Conservation (phyloP, 140 eudicot genomes). For the Erigeron philadelphicus region DNA sequence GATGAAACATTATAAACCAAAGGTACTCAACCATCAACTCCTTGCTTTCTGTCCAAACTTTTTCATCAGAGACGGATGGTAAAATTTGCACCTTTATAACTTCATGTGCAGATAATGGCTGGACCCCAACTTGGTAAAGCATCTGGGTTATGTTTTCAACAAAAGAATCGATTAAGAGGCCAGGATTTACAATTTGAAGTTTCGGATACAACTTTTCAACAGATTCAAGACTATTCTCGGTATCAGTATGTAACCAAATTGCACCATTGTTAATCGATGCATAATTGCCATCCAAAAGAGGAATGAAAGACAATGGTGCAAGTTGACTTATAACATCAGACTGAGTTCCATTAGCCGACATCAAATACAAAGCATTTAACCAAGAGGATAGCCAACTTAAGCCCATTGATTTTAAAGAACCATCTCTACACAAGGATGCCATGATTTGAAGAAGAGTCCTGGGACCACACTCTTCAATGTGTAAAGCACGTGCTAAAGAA, state of each 20-base stretch:
- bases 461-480: conserved; percentile 85
- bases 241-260: conserved; percentile 75
- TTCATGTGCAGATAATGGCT: conserved; percentile 70
- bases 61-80: conserved; percentile 54
- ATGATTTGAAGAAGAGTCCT: conserved; percentile 50
- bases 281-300: conserved; percentile 66
- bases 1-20: conserved; percentile 69
- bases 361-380: conserved; percentile 50
- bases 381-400: conserved; percentile 67
- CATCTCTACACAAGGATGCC: conserved; percentile 46
- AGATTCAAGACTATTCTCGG: conserved; percentile 43
- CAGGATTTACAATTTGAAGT: conserved; percentile 63
- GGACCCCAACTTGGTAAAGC: conserved; percentile 74
- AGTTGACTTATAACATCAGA: too few relatives aligned
- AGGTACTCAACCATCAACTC: conserved; percentile 68
- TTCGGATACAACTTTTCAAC: conserved; percentile 50
- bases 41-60: conserved; percentile 21
- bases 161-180: conserved; percentile 32
- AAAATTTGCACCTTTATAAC: conserved; percentile 68
- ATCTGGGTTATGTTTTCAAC: conserved; percentile 46
- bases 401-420: conserved; percentile 60
- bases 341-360: conserved; percentile 37
- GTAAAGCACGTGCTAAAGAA: conserved; percentile 66
- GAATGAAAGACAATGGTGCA: too few relatives aligned
- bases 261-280: conserved; percentile 57